Conservation (phyloP, 768 basidiomycete genomes). For the Auricularia sp. region DNA sequence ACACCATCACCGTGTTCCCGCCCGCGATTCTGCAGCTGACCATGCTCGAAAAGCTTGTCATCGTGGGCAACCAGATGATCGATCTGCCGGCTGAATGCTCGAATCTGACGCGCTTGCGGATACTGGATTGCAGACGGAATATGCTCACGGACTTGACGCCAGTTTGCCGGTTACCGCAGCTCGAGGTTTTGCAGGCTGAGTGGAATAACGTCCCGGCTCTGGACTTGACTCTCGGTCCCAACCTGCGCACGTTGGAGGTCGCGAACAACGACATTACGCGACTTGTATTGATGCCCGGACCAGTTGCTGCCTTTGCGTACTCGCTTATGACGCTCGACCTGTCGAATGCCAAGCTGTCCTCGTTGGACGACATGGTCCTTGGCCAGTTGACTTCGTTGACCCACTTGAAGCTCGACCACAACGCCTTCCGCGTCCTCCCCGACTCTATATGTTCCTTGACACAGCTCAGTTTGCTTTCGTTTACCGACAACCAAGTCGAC, state of each 20-base stretch:
- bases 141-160: constrained; percentile 63
- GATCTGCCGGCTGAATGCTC: constrained; percentile 51
- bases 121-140: constrained; percentile 83
- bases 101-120: constrained; percentile 46
- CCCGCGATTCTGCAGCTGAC: constrained; percentile 63
- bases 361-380: constrained; percentile 64
- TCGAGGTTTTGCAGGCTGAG: constrained; percentile 64
- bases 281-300: constrained; percentile 48
- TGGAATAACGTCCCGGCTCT: constrained; percentile 76
- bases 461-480: constrained; percentile 63
- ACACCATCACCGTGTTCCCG: constrained; percentile 73
- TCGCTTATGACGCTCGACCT: constrained; percentile 72
- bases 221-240: constrained; percentile 64
- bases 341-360: constrained; percentile 79
- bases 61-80: constrained; percentile 79
- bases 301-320: constrained; percentile 33
- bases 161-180: constrained; percentile 55
- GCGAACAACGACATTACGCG: constrained; percentile 86
- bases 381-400: constrained; percentile 63
- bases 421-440: constrained; percentile 74
- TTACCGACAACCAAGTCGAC: constrained; percentile 84
- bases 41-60: constrained; percentile 58
- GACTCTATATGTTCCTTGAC: constrained; percentile 69
- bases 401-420: constrained; percentile 70
- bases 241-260: constrained; percentile 55